phyloP scores from a whole-genome alignment of 1,284 basidiomycete species.

The Butyriboletus appendiculatus region DNA sequence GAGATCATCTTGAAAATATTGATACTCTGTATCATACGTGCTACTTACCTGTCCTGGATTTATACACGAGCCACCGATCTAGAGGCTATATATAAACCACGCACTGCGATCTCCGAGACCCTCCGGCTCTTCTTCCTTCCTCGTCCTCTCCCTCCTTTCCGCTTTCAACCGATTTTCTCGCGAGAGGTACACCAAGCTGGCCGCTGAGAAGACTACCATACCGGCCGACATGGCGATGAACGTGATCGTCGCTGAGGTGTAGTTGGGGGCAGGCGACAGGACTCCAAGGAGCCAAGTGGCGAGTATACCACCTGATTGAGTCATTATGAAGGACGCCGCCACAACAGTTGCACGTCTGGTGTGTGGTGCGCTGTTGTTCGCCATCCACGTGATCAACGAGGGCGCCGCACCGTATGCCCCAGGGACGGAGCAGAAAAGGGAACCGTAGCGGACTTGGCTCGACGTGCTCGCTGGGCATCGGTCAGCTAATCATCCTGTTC shows the following conservation, averaged over 20 bases:
- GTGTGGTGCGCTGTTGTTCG: conserved; percentile 63
- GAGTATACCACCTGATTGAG: conserved; percentile 57
- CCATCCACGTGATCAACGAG: conserved; percentile 49
- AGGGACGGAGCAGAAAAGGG: conserved; percentile 51
- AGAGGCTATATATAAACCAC: too few species aligned
- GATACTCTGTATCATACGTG: too few species aligned
- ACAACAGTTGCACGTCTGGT: conserved; percentile 55
- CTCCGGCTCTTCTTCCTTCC: conserved; percentile 21
- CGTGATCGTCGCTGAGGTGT: conserved; percentile 41
- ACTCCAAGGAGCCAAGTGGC: conserved; percentile 54
- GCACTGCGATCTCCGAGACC: conserved; percentile 26
- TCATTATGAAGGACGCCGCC: conserved; percentile 50
- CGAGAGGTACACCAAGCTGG: conserved; percentile 32
- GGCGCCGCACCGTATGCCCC: conserved; percentile 48
- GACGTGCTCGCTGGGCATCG: conserved; percentile 22
- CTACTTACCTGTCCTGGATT: too few species aligned
- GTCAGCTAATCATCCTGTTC: not conserved
- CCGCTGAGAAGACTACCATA: conserved; percentile 33
- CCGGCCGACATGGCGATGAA: conserved; percentile 39
- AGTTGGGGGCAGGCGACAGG: conserved; percentile 44
- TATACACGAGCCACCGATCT: too few species aligned
- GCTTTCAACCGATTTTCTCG: conserved; percentile 27
- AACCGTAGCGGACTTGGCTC: conserved; percentile 46
- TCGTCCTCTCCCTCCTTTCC: conserved; percentile 13
- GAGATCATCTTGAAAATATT: too few species aligned